Evolutionary conservation across 352 stramenopile species (phyloP), one percentile per base, ranked within the genome.

Genomic region (Phytopythium chamaehyphon): DNA sequence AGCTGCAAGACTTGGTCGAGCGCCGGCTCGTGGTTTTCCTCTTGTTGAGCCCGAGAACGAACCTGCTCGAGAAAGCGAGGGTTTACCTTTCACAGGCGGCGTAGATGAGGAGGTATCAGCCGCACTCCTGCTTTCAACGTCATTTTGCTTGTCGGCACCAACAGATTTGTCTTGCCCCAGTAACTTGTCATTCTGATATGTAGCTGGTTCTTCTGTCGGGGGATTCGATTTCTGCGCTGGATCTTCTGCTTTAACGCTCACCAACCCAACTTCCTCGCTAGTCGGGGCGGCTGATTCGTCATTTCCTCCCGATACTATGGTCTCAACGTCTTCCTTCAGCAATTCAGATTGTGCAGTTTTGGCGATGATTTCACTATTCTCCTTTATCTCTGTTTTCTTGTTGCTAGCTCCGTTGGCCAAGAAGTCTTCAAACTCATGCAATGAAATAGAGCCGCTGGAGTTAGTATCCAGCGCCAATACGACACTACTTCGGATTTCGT

Each of bases 401-500:
- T n/a, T n/a, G 15, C 28, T 16, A 12, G 6, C 28, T 24, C 38
- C 23, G 33, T 38, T 51, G 26, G 46, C 31, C 24, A 78, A 57
- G 31, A 87, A 73, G 0, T 59, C 43, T 7, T 64, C 35, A 46
- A 90, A 88, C 35, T 90, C 76, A n/a, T 69, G 48, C 33, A 85
- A 49, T 3, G 73, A 82, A 19, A 93, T 75, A 18, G 42, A 69
- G 11, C 74, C 76, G 21, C 68, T 82, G 22, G 24, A 51, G 54
- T 90, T 73, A 14, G 69, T 69, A 26, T 93, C 79, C 12, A 93
- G 53, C 1, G 63, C 50, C 24, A 63, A 56, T 12, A 86, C 71
- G 23, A 86, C 55, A 8, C 42, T 35, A 1, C 51, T 12, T 9
- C 45, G 31, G 0, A 75, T 65, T 4, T 86, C 75, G 22, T 64